Evolutionary conservation across 306 rosid genomes (phyloP), one percentile per base, ranked within the genome.

Genomic region (Betula pendula): DNA sequence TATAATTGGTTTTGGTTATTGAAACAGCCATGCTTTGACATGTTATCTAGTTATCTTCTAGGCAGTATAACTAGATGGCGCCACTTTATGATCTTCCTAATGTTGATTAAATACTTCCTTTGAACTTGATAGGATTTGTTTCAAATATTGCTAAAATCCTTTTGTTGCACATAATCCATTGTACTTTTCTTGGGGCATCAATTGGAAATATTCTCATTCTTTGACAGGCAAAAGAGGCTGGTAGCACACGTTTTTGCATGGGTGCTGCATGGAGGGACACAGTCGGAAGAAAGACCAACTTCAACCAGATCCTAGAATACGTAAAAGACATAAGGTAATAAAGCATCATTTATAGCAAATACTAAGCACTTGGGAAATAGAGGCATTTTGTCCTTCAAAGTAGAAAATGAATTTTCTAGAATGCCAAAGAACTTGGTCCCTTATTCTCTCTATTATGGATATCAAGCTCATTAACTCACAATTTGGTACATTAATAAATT

Each of bases 181-280:
- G 5, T 10, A 16, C 10, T 53, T 29, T 20, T 33, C 8, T 20
- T 60, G 33, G 22, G 73, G 58, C 81, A 79, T 40, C 16, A 66
- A 71, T 52, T 50, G 62, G 33, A 47, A 31, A 74, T 72, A 35
- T 10, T 71, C 59, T 84, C 79, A 60, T 81, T 52, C 35, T 70
- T 86, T 81, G 80, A 51, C 79, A 95, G 98, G 98, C 98, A 59
- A 95, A 92, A 82, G 97, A 95, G 80, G 98, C 91, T 75, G 98
- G 98, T 79, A 95, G 98, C 81, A 92, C 98, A 66, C 97, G 97
- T 68, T 95, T 95, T 84, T 95, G 98, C 80, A 95, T 95, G 98
- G 97, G 98, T 72, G 98, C 97, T 73, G 98, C 98, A 10, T 95
- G 98, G 98, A 92, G 98, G 84, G 98, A 95, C 72, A 95, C 97